Base-by-base conservation (phyloP, 495 filamentous ascomycete genomes). In the Hyaloscypha hepaticicola region DNA sequence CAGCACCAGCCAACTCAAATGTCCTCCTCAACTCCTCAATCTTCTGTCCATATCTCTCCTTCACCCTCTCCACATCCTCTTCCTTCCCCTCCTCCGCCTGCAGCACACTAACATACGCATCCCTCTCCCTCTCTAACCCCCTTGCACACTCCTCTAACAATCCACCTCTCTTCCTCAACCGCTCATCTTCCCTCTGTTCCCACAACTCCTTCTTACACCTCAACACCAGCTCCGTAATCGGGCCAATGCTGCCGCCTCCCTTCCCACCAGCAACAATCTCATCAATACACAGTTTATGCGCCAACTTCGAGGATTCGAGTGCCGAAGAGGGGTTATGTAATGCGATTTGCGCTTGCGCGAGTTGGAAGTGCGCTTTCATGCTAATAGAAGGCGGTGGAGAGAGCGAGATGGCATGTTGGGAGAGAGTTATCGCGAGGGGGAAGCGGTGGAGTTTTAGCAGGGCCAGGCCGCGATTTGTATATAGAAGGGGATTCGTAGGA, bases 381-480 rank as follows among this genome's bases (percentile, higher is more conserved):
- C 85, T 87, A 77, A 29, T 21, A 9, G 9, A 50, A 28, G 25
- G 45, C 27, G 41, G 26, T 14, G 80, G 74, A 60, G 82, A 76
- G 7, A 96, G 80, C 5, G 85, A 78, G 63, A 99, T 88, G 57
- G 90, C 88, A 48, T 81, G 78, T 25, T 88, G 74, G 68, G 93
- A 93, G 76, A 97, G 95, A 41, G 85, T 80, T 67, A 96, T 88
- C 29, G 88, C 92, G n/a, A 74, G 82, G n/a, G 90, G 81, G 82
- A 86, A 93, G 70, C 81, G 79, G 31, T 74, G 50, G 72, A 96
- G 82, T 70, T 85, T 86, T 50, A 95, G 78, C 50, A 93, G 88
- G 12, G 91, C 87, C 75, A 96, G 88, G 48, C 94, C 90, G 58
- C 95, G 90, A 78, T 99, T 99, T 29, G 94, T 96, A 80, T 87